Evolutionary conservation across 495 filamentous ascomycete species (phyloP).

Genomic region (Podospora fimiseda): DNA sequence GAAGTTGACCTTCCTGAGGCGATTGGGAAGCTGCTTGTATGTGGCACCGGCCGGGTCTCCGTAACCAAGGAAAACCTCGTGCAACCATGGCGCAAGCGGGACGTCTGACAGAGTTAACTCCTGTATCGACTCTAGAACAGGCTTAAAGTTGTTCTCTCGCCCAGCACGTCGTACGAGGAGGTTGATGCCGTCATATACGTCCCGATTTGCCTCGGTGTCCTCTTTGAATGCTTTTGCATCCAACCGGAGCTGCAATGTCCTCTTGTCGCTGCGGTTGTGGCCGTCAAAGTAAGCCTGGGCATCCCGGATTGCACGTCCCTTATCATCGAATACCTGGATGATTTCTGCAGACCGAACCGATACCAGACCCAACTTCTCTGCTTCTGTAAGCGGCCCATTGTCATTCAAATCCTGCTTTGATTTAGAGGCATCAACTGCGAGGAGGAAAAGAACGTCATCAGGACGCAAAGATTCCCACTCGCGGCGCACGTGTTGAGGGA

Average conservation of each 20-base stretch:
- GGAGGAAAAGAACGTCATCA: conserved; percentile 85
- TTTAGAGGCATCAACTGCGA: conserved; percentile 60
- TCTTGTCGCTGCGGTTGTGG: conserved; percentile 42
- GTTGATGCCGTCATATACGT: conserved; percentile 83
- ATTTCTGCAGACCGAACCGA: conserved; percentile 79
- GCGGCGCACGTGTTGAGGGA: conserved; percentile 64
- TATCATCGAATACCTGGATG: conserved; percentile 81
- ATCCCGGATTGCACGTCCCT: conserved; percentile 69
- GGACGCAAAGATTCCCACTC: conserved; percentile 90
- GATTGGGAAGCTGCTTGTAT: conserved; percentile 76
- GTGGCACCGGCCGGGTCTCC: conserved; percentile 84
- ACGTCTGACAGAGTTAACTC: conserved; percentile 80
- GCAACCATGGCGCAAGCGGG: conserved; percentile 82
- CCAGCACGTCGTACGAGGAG: conserved; percentile 76
- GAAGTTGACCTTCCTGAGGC: conserved; percentile 72
- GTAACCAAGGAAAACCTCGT: conserved; percentile 94
- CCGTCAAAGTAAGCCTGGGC: conserved; percentile 37
- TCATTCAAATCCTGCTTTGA: conserved; percentile 51
- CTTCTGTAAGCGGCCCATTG: conserved; percentile 42
- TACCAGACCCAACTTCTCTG: conserved; percentile 57
- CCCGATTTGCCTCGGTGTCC: conserved; percentile 70
- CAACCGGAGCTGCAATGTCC: conserved; percentile 72
- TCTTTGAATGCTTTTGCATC: conserved; percentile 73
- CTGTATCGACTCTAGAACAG: conserved; percentile 84
- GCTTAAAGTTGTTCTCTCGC: conserved; percentile 96